Percentiles rank a stretch among this genome's conserved stretches.
phyloP scores from a whole-genome alignment of 257 asterid genomes.

The Anisodus tanguticus region DNA sequence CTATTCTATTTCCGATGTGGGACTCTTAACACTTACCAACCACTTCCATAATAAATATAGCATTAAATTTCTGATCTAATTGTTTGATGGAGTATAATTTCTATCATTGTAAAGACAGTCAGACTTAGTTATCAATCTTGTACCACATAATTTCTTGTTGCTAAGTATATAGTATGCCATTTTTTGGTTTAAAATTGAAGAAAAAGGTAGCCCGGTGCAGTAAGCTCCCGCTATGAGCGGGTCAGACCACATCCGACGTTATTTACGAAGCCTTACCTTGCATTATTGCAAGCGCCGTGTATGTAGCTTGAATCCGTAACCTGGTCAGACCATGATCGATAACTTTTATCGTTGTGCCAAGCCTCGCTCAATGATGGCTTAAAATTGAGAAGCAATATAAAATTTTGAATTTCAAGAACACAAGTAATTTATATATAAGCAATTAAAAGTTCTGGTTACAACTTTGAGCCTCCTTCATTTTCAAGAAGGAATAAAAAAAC shows the following conservation, averaged over 20 bases:
- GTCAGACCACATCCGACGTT: neutral
- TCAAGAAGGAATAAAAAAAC: conserved; percentile 9
- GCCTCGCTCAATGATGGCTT: neutral
- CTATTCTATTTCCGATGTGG: too few relatives aligned
- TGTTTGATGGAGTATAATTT: neutral
- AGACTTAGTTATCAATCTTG: neutral
- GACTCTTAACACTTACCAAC: neutral
- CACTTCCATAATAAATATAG: neutral
- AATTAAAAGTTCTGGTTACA: conserved; percentile 28
- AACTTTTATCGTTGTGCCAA: neutral
- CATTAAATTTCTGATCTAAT: neutral
- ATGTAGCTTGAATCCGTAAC: neutral
- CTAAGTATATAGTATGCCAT: neutral
- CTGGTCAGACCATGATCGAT: neutral
- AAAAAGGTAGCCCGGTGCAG: neutral
- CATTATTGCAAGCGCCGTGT: neutral
- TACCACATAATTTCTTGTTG: neutral
- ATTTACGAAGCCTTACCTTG: too few relatives aligned
- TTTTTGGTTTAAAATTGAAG: neutral
- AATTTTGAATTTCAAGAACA: neutral
- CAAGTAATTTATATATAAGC: neutral
- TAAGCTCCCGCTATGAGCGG: neutral
- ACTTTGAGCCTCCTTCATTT: neutral
- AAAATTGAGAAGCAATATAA: neutral
- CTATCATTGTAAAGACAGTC: neutral